phyloP scores from a whole-genome alignment of 495 filamentous ascomycete genomes.

The Aspergillus mulundensis region DNA sequence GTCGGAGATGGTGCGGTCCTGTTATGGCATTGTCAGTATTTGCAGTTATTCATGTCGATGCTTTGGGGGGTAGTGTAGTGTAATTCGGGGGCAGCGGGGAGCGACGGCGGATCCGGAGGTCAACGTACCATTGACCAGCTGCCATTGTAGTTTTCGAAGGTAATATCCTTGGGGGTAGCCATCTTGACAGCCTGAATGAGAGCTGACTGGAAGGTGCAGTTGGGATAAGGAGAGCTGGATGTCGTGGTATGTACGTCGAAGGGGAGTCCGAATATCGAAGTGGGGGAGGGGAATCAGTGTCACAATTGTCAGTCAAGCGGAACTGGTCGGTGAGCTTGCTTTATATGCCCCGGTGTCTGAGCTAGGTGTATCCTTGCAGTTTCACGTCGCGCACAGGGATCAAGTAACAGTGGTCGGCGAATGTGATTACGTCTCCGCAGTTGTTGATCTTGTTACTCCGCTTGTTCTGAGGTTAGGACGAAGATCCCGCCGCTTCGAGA shows the following conservation, averaged over 20 bases:
- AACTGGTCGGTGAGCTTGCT: background rate
- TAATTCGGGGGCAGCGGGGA: background rate
- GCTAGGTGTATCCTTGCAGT: background rate
- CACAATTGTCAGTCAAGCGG: background rate
- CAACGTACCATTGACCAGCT: slow-evolving; percentile 70
- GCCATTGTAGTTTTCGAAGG: slow-evolving; percentile 69
- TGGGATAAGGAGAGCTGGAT: background rate
- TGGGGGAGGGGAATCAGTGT: background rate
- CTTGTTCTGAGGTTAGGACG: background rate
- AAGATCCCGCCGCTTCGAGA: background rate
- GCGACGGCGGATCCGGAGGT: background rate
- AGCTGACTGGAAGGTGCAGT: background rate
- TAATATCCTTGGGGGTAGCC: slow-evolving; percentile 75
- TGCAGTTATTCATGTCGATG: slow-evolving; percentile 2
- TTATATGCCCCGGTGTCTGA: background rate
- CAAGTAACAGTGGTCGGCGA: background rate
- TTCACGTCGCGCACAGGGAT: background rate
- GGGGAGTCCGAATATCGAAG: background rate
- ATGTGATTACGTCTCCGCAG: slow-evolving; percentile 5
- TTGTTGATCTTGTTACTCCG: background rate
- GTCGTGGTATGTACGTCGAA: background rate
- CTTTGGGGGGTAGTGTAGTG: background rate
- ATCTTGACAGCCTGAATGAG: slow-evolving; percentile 47
- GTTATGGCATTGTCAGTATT: slow-evolving; percentile 6
- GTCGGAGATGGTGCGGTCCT: slow-evolving; percentile 80